These are phyloP conservation scores for Thielaviopsis euricoi DNA, from an alignment of 2,329 filamentous ascomycete genomes.

Conservation along the genomic window DNA sequence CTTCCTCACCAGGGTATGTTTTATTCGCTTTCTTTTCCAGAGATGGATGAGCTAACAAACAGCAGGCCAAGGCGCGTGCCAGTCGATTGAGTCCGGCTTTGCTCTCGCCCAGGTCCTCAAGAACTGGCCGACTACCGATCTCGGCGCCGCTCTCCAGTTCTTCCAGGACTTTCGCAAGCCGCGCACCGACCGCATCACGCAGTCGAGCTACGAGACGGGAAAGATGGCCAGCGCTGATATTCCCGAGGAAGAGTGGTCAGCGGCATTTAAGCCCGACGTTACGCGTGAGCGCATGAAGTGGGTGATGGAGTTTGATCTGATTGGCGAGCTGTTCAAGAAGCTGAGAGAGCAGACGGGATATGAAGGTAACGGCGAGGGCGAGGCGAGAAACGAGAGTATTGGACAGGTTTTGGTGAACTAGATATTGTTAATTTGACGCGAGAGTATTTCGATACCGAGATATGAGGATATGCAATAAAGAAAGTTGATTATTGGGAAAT, in stretches of 20 bases:
- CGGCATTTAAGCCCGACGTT: slow-evolving; percentile 16
- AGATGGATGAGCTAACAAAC: not conserved
- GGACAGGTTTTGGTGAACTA: no score
- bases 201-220: slow-evolving; percentile 21
- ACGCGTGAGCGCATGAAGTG: slow-evolving; percentile 20
- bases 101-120: slow-evolving; percentile 18
- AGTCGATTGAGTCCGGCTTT: slow-evolving; percentile 20
- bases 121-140: slow-evolving; percentile 17
- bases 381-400: not conserved
- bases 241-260: slow-evolving; percentile 17
- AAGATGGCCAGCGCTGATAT: slow-evolving; percentile 20
- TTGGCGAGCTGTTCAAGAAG: slow-evolving; percentile 16
- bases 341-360: not conserved
- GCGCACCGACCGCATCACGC: slow-evolving; percentile 20
- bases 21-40: no score
- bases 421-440: no score
- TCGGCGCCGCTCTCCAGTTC: slow-evolving; percentile 19
- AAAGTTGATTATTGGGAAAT: no score
- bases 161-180: slow-evolving; percentile 22
- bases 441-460: no score
- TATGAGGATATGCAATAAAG: no score
- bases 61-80: slow-evolving; percentile 19
- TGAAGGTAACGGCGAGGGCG: not conserved
- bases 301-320: slow-evolving; percentile 21
- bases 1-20: slow-evolving; percentile 18